phyloP scores from a whole-genome alignment of 2,329 filamentous ascomycete genomes.

The Cercospora beticola region DNA sequence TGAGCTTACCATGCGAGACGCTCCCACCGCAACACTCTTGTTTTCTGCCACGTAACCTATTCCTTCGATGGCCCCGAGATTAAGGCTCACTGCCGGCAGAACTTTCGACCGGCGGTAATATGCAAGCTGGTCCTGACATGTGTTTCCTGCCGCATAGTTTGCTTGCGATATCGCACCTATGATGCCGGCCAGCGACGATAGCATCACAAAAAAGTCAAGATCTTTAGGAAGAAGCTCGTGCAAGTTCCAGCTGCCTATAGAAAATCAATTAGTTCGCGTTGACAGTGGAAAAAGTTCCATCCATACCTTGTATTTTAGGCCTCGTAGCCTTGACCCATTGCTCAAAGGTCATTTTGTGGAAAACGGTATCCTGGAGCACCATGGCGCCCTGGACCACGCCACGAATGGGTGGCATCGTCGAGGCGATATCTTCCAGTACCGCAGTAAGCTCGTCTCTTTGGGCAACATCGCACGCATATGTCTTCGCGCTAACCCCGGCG shows the following conservation, averaged over 20 bases:
- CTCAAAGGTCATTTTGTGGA: constrained; percentile 5
- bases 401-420: constrained; percentile 34
- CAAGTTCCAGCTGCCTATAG: constrained; percentile 42
- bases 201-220: constrained; percentile 35
- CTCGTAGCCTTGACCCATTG: not conserved
- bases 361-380: constrained; percentile 38
- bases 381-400: constrained; percentile 50
- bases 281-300: too few relatives aligned
- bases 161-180: constrained; percentile 59
- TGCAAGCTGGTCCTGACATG: constrained; percentile 24
- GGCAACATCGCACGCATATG: constrained; percentile 22
- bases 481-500: not conserved
- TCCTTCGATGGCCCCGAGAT: constrained; percentile 53
- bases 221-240: constrained; percentile 31
- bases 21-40: not conserved
- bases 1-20: too few relatives aligned
- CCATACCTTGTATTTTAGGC: constrained; percentile 19
- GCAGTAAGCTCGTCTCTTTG: constrained; percentile 4
- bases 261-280: too few relatives aligned
- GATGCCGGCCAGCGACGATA: constrained; percentile 52
- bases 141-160: constrained; percentile 52
- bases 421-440: constrained; percentile 22
- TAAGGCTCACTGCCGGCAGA: constrained; percentile 49
- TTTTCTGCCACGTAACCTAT: constrained; percentile 39
- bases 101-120: constrained; percentile 42